Base-by-base conservation (phyloP, 2,329 filamentous ascomycete genomes). In the Apiospora marii region DNA sequence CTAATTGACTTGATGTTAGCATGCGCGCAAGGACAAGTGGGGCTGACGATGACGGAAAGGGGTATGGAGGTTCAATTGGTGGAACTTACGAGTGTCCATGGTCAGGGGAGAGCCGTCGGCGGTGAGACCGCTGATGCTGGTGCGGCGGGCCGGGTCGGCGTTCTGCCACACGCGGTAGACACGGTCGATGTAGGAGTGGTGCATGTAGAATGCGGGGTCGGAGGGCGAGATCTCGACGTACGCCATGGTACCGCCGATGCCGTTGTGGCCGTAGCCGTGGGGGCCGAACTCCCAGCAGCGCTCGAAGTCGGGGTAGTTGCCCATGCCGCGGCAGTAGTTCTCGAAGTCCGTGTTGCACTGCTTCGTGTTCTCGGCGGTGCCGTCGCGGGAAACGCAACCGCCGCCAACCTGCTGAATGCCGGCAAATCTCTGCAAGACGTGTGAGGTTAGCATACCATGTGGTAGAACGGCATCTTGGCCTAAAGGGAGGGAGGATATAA, bases 191-290 rank as follows among this genome's bases (percentile, higher is more conserved):
- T 67, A 72, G 22, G 22, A 8, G 37, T 72, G 71, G 67, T 72
- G 71, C 41, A 72, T 49, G 3, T 34, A 80, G 77, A 81, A 81
- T 8, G 73, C 48, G 71, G 79, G 80, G 76, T 81, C 80, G 22
- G 77, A 75, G 22, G 77, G 77, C 0, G 79, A 80, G 30, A 77
- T 77, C 69, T 79, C 77, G n/a, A 78, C 75, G 68, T 80, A 79
- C 1, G 79, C 73, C 79, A 81, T 81, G 69, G 78, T 74, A 46
- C 76, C 77, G 51, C 79, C 79, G 1, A 80, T 70, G 67, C 79
- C 79, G 78, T 80, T 80, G 77, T 81, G 79, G 71, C 79, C 79
- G 49, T 80, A 79, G 3, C 77, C 80, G 75, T 81, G 79, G 76
- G 75, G 79, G 41, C 79, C 81, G 49, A 58, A 71, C 71, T 75